A percentile compares a stretch with the other conserved stretches of the same genome.
Evolutionary conservation across 2,329 filamentous ascomycete genomes (phyloP).

Genomic region (Epichloe typhina): DNA sequence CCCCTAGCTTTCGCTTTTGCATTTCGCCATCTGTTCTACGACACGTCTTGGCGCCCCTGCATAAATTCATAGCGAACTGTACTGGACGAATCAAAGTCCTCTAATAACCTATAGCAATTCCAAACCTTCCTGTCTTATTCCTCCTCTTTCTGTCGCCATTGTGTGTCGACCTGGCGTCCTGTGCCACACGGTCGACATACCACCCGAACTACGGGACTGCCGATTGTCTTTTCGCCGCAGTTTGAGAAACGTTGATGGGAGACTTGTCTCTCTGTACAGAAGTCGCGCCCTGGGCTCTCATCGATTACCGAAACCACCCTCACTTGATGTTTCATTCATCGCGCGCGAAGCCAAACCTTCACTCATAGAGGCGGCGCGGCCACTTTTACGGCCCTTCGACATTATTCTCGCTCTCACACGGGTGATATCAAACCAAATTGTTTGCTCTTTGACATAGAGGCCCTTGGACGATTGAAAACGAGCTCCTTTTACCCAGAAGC

Average conservation of each 20-base stretch:
- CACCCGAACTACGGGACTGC: not conserved
- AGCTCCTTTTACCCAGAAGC: not conserved
- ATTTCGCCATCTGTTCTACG: not conserved
- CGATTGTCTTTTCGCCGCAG: not conserved
- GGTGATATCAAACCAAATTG: not conserved
- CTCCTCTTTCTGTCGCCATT: not conserved
- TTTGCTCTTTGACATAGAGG: not conserved
- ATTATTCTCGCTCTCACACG: not conserved
- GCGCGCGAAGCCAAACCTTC: not conserved
- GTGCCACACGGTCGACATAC: not conserved
- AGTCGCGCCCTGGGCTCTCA: not conserved
- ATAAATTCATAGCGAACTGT: not conserved
- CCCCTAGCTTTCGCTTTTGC: not conserved
- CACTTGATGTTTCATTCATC: not conserved
- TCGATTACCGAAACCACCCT: not conserved
- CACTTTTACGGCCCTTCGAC: not conserved
- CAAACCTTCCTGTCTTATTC: not conserved
- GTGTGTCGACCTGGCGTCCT: not conserved
- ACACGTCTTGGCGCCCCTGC: not conserved
- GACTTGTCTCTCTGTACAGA: not conserved
- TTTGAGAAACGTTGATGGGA: not conserved
- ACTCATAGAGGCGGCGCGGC: not conserved
- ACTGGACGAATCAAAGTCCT: not conserved
- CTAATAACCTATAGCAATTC: too few relatives aligned
- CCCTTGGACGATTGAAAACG: conserved; percentile 8